Evolutionary conservation across 768 basidiomycete genomes (phyloP).

Genomic region (Imleria badia): DNA sequence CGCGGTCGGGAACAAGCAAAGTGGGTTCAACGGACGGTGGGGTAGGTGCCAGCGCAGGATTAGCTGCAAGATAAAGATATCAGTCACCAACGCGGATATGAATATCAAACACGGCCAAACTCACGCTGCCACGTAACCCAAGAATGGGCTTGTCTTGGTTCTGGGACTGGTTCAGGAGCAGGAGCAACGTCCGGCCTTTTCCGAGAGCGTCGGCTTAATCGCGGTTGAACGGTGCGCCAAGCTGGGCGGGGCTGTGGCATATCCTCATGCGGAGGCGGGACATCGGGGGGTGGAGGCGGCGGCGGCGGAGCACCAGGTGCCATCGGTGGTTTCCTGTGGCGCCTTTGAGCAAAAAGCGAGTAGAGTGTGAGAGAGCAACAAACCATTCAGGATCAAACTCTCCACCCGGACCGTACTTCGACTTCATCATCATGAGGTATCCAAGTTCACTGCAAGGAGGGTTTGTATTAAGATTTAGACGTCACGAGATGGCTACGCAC

Average conservation of each 20-base stretch:
- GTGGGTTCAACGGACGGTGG: conserved; percentile 61
- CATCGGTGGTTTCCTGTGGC: conserved; percentile 45
- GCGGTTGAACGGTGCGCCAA: conserved; percentile 56
- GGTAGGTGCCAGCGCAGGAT: conserved; percentile 55
- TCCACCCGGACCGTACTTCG: conserved; percentile 82
- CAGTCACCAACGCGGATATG: not conserved
- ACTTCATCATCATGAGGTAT: conserved; percentile 62
- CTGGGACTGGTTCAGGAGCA: conserved; percentile 33
- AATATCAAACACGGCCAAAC: conserved; percentile 29
- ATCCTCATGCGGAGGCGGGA: conserved; percentile 45
- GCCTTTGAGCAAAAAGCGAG: not conserved
- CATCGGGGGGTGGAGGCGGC: conserved; percentile 45
- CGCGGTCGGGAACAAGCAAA: conserved; percentile 56
- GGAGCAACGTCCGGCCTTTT: conserved; percentile 39
- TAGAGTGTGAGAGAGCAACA: conserved; percentile 3
- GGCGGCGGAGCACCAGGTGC: conserved; percentile 38
- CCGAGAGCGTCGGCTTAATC: conserved; percentile 41
- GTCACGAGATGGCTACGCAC: conserved; percentile 44
- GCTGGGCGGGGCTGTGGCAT: conserved; percentile 49
- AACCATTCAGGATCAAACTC: conserved; percentile 85
- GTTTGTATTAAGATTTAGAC: conserved; percentile 4
- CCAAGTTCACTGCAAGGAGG: conserved; percentile 63
- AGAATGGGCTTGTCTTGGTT: conserved; percentile 46
- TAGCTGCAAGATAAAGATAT: conserved; percentile 42
- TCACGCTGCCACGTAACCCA: conserved; percentile 71